Conservation (phyloP, 2,329 filamentous ascomycete genomes). For the Colletotrichum coccodes region DNA sequence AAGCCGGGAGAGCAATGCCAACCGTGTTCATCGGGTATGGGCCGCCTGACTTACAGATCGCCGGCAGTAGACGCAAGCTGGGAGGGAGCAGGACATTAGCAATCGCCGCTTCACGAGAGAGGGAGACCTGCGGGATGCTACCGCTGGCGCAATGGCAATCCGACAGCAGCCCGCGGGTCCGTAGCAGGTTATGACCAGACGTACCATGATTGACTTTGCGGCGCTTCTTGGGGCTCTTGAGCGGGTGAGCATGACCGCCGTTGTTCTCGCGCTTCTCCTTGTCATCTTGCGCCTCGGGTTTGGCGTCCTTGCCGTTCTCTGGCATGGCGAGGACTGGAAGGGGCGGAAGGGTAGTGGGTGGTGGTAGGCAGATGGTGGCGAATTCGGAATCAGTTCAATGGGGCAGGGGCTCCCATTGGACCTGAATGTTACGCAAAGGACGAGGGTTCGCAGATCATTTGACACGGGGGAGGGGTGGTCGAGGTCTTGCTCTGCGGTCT, state of each 20-base stretch:
- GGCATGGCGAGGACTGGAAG: conserved; percentile 41
- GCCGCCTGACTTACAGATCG: conserved; percentile 79
- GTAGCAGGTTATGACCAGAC: conserved; percentile 45
- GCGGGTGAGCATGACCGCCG: conserved; percentile 39
- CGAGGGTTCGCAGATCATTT: conserved; percentile 50
- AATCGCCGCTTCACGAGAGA: conserved; percentile 38
- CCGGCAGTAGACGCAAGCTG: conserved; percentile 89
- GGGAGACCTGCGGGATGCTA: conserved; percentile 34
- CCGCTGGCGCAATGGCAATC: conserved; percentile 27
- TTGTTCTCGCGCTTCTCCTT: conserved; percentile 37
- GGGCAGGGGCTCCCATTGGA: conserved; percentile 53
- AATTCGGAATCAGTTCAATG: conserved; percentile 43
- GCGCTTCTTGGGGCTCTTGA: conserved; percentile 80
- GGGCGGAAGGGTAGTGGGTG: not conserved
- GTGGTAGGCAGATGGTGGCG: not conserved
- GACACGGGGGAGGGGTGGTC: not conserved
- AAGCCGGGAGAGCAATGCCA: conserved; percentile 32
- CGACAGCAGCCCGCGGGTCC: not conserved
- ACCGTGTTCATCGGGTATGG: conserved; percentile 36
- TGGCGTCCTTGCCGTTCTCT: conserved; percentile 49
- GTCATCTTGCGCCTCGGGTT: conserved; percentile 49
- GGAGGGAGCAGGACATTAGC: conserved; percentile 47
- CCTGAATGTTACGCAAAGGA: conserved; percentile 54
- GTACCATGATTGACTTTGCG: conserved; percentile 91
- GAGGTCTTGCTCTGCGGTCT: not conserved